These are phyloP conservation scores for Chaetomiaceae sp. DNA, from an alignment of 2,329 filamentous ascomycete genomes.

Conservation along the genomic window DNA sequence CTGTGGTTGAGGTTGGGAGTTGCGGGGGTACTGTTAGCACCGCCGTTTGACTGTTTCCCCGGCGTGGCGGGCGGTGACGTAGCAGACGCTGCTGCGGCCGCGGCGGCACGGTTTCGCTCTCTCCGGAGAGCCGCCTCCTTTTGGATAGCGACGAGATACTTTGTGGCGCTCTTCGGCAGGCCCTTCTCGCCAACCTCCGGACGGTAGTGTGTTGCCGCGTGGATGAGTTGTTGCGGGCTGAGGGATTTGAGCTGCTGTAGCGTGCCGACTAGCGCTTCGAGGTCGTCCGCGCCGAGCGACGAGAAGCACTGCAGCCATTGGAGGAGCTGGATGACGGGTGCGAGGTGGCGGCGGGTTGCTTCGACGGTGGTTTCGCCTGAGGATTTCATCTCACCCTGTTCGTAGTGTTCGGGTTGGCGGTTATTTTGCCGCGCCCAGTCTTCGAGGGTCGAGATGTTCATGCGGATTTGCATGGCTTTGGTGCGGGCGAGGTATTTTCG, in stretches of 20 bases:
- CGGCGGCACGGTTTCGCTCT: slow-evolving; percentile 47
- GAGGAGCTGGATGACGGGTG: slow-evolving; percentile 85
- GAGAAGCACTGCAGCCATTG: slow-evolving; percentile 99
- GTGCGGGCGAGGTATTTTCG: slow-evolving; percentile 90
- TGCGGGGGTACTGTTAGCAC: slow-evolving; percentile 38
- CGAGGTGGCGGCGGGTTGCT: slow-evolving; percentile 75
- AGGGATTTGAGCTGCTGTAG: slow-evolving; percentile 83
- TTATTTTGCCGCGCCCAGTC: slow-evolving; percentile 96
- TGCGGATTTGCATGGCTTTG: slow-evolving; percentile 99
- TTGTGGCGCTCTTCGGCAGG: slow-evolving; percentile 80
- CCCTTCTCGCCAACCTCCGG: slow-evolving; percentile 94
- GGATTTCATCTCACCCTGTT: slow-evolving; percentile 80
- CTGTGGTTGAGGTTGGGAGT: slow-evolving; percentile 13
- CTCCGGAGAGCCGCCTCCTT: slow-evolving; percentile 63
- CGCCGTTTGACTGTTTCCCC: slow-evolving; percentile 32
- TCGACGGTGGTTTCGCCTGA: slow-evolving; percentile 86
- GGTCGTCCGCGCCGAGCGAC: slow-evolving; percentile 76
- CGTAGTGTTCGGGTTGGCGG: slow-evolving; percentile 89
- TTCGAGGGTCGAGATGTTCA: slow-evolving; percentile 94
- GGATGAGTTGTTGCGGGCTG: slow-evolving; percentile 82
- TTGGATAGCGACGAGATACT: slow-evolving; percentile 77
- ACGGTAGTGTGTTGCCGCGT: slow-evolving; percentile 87
- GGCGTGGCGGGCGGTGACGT: slow-evolving; percentile 43
- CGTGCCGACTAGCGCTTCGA: slow-evolving; percentile 83
- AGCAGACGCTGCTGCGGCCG: slow-evolving; percentile 40